Evolutionary conservation across 768 basidiomycete genomes (phyloP).

Genomic region (Russula sp.): DNA sequence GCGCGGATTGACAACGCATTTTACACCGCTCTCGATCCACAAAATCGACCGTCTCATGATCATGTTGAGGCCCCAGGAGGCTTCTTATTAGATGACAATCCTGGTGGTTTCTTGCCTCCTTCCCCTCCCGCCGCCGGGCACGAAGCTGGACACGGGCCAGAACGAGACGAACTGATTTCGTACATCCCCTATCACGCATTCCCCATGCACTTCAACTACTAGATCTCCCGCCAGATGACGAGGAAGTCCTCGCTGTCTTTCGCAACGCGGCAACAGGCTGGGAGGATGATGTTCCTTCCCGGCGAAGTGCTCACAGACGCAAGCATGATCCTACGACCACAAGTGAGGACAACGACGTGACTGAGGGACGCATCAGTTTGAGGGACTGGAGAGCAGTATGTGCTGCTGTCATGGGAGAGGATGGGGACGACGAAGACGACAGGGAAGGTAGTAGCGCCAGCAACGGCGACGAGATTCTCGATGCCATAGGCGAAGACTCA

Average conservation of each 20-base stretch:
- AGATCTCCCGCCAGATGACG: conserved; percentile 59
- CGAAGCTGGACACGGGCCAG: background rate
- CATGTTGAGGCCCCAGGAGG: conserved; percentile 34
- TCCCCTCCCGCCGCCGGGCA: conserved; percentile 5
- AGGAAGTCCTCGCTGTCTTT: conserved; percentile 69
- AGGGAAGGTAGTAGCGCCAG: conserved; percentile 34
- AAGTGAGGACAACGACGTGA: conserved; percentile 27
- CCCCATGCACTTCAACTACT: conserved; percentile 61
- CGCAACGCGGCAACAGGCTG: conserved; percentile 74
- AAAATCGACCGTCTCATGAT: background rate
- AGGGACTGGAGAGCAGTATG: conserved; percentile 83
- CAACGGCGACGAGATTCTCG: conserved; percentile 33
- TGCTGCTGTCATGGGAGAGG: conserved; percentile 55
- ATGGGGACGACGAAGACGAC: conserved; percentile 32
- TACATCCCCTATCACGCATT: conserved; percentile 53
- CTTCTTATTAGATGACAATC: conserved; percentile 37
- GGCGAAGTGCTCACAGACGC: background rate
- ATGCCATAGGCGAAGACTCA: conserved; percentile 37
- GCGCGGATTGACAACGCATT: conserved; percentile 25
- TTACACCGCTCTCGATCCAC: background rate
- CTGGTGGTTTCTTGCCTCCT: conserved; percentile 36
- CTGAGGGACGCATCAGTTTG: conserved; percentile 47
- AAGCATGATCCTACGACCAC: conserved; percentile 27
- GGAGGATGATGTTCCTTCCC: conserved; percentile 34
- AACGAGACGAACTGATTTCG: conserved; percentile 26